Evolutionary conservation across 441 rosid genomes (phyloP), one percentile per base, ranked within the genome.

Genomic region (Eruca vesicaria): DNA sequence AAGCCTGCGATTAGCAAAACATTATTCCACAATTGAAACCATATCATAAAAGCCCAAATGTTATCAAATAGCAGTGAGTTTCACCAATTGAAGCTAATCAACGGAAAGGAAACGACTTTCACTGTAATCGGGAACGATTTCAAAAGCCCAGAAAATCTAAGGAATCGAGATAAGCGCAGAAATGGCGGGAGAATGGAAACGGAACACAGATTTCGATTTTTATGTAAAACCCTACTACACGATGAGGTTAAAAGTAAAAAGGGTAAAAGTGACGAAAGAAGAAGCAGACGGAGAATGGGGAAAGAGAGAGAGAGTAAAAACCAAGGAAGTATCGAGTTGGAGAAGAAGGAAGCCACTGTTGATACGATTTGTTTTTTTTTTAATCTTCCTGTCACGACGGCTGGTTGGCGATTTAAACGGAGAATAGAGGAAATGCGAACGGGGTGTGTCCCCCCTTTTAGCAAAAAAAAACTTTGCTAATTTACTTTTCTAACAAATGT

Each of bases 331-430:
- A 71, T 36, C 36, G 72, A 77, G 63, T 66, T 65, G 14, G 76
- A 77, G 68, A 77, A 58, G 80, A 71, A 77, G 5, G 76, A 77
- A 60, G 76, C 72, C 76, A 71, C 68, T 31, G 69, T 68, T 28
- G 1, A 33, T 61, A 4, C 7, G 35, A 6, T 14, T 38, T 56
- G 63, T 15, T 15, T 15, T 28, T 66, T 64, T 52, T 36, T 23
- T 23, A 23, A 14, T 18, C 38, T 8, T 16, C 21, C 69, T 36
- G 21, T 36, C 55, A 18, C 78, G 43, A 28, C 62, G 73, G 68
- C 62, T 35, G 18, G 56, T 67, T 35, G 36, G 36, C 69, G 12
- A 6, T 76, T 41, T 20, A 11, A 66, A 69, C 75, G 61, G 69
- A 11, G 69, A 53, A 36, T 1, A 53, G 52, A n/a, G 36, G 48